Evolutionary conservation across 768 basidiomycete genomes (phyloP), one percentile per base, ranked within the genome.

Genomic region (Leccinum imitatum): DNA sequence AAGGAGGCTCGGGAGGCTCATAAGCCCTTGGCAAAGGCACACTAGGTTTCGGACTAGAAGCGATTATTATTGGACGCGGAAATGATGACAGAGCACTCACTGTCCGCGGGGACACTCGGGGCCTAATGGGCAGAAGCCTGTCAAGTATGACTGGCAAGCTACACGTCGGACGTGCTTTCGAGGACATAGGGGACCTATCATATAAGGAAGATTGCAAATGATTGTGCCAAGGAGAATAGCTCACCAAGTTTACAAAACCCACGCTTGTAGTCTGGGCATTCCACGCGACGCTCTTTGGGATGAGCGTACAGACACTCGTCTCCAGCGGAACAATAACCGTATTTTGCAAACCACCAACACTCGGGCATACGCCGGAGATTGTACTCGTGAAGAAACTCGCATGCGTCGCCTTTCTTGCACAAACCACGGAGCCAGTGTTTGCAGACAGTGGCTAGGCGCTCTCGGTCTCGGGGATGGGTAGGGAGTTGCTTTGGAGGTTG

Each of bases 341-440:
- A 95, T 74, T 96, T 97, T 54, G 93, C 93, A 74, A 87, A 98
- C 95, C 95, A 98, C 89, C 94, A 97, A 69, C 97, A 98, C 73
- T 98, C 93, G 6, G 97, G 97, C 95, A 98, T 98, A 61, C 93
- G 89, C 60, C 97, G 79, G 54, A 99, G 82, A 73, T 98, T 97
- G 79, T 98, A 99, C 78, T 98, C 97, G 76, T 99, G 97, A 71
- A 98, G 82, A 75, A 98, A 99, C 77, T 98, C 97, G 78, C 97
- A 99, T 25, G 90, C 89, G 71, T 95, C 91, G 56, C 95, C 96
- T 75, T 98, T 98, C 78, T 98, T 98, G 77, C 97, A 98, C 17
- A 99, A 81, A 14, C 97, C 97, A 58, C 97, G 86, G 47, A 99
- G 84, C 91, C 96, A 98, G 77, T 98, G 97, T 76, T 98, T 98